Percentiles rank a stretch among this genome's conserved stretches.
Evolutionary conservation across 1,284 basidiomycete genomes (phyloP).

Genomic region (Inonotus obliquus): DNA sequence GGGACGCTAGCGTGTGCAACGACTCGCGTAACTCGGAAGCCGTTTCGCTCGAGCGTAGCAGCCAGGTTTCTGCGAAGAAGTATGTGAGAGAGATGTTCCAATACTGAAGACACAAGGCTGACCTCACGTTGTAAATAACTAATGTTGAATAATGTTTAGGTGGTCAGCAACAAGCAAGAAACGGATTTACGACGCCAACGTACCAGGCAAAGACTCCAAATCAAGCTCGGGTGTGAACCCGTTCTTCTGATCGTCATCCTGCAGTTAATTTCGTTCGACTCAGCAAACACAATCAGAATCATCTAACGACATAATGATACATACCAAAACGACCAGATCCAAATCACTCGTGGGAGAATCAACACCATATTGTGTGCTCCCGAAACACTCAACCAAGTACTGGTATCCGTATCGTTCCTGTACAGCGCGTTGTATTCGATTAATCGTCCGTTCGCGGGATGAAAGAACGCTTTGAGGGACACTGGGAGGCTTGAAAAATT

Average conservation of each 20-base stretch:
- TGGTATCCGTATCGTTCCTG: slow-evolving; percentile 28
- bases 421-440: slow-evolving; percentile 26
- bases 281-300: neutral
- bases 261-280: neutral
- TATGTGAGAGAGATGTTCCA: neutral
- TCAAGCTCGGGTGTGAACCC: slow-evolving; percentile 32
- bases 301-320: slow-evolving; percentile 19
- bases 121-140: slow-evolving; percentile 35
- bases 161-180: neutral
- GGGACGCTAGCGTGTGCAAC: slow-evolving; percentile 43
- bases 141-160: neutral
- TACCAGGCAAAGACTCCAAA: slow-evolving; percentile 28
- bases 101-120: slow-evolving; percentile 21
- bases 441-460: slow-evolving; percentile 19
- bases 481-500: neutral
- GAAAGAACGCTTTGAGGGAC: neutral
- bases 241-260: slow-evolving; percentile 36
- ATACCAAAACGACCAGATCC: slow-evolving; percentile 46
- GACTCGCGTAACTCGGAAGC: slow-evolving; percentile 33
- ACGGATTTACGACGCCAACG: slow-evolving; percentile 15
- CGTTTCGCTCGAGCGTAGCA: slow-evolving; percentile 26
- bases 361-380: slow-evolving; percentile 46
- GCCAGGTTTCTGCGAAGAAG: slow-evolving; percentile 24
- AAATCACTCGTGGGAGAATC: slow-evolving; percentile 38
- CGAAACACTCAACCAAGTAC: slow-evolving; percentile 41